Conservation (phyloP, 163 green algal species). For the Scenedesmus sp. region DNA sequence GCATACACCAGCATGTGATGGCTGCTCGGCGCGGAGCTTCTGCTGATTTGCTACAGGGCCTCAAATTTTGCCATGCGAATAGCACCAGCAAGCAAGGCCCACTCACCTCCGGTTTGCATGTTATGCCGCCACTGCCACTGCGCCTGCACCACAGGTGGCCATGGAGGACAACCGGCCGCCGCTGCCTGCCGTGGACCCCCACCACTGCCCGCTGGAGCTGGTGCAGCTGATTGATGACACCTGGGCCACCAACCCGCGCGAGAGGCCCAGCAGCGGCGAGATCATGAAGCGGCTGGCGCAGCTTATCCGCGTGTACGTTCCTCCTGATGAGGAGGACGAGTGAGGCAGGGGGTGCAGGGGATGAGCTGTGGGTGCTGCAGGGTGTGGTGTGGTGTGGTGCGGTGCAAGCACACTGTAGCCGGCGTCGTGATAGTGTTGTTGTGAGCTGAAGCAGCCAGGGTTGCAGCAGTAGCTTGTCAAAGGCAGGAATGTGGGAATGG, state of each 20-base stretch:
- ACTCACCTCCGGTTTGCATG: background rate
- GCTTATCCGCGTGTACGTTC: constrained; percentile 26
- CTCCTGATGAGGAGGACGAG: background rate
- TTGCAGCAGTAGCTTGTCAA: no score
- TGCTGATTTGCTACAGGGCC: background rate
- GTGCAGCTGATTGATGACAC: constrained; percentile 16
- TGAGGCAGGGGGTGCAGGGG: background rate
- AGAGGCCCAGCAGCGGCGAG: constrained; percentile 39
- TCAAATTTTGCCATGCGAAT: background rate
- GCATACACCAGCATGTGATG: background rate
- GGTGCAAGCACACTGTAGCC: no score
- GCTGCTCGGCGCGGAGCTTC: no score
- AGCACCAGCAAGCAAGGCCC: background rate
- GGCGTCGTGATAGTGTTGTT: no score
- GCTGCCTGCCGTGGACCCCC: constrained; percentile 6
- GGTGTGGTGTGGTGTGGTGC: background rate
- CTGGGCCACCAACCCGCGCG: constrained; percentile 28
- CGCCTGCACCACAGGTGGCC: constrained; percentile 19
- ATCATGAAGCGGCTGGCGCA: constrained; percentile 46
- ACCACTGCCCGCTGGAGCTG: constrained; percentile 21
- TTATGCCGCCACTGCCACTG: background rate
- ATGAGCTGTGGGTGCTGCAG: background rate
- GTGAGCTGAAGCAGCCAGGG: no score
- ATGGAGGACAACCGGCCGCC: constrained; percentile 31
- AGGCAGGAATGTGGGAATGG: no score